These are phyloP conservation scores for Pleodorina starrii DNA, from an alignment of 139 green algal genomes.

Conservation along the genomic window DNA sequence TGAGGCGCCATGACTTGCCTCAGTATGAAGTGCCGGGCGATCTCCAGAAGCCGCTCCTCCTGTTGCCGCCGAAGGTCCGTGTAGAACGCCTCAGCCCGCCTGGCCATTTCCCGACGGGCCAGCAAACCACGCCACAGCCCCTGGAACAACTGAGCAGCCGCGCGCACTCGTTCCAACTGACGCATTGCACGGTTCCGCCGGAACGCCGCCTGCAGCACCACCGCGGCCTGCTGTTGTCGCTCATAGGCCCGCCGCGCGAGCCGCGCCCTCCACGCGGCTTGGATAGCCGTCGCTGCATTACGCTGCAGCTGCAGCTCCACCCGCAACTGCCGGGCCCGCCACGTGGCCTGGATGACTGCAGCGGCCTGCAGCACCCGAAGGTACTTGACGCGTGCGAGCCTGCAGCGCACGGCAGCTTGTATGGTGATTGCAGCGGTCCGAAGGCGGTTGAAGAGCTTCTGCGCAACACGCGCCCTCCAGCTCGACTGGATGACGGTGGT, in stretches of 20 bases:
- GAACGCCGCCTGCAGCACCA: constrained; percentile 32
- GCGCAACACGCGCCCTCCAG: no score
- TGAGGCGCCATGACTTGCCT: neutral
- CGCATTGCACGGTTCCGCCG: constrained; percentile 9
- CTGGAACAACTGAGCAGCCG: constrained; percentile 11
- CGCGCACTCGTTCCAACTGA: neutral
- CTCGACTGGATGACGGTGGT: no score
- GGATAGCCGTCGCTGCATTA: no score
- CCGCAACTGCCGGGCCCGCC: no score
- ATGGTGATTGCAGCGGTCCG: no score
- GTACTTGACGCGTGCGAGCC: no score
- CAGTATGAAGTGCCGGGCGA: constrained; percentile 46
- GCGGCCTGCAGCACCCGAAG: no score
- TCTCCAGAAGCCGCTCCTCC: neutral
- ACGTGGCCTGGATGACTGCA: no score
- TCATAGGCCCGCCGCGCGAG: neutral
- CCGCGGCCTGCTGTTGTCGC: neutral
- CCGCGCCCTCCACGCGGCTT: neutral
- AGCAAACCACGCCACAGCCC: neutral
- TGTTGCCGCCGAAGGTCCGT: no score
- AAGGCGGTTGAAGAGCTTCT: no score
- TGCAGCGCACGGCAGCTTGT: no score
- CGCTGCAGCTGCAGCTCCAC: no score
- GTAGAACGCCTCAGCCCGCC: neutral
- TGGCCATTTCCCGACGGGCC: constrained; percentile 41